Evolutionary conservation across 352 stramenopile species (phyloP).

Genomic region (Phytopythium mirpurense): DNA sequence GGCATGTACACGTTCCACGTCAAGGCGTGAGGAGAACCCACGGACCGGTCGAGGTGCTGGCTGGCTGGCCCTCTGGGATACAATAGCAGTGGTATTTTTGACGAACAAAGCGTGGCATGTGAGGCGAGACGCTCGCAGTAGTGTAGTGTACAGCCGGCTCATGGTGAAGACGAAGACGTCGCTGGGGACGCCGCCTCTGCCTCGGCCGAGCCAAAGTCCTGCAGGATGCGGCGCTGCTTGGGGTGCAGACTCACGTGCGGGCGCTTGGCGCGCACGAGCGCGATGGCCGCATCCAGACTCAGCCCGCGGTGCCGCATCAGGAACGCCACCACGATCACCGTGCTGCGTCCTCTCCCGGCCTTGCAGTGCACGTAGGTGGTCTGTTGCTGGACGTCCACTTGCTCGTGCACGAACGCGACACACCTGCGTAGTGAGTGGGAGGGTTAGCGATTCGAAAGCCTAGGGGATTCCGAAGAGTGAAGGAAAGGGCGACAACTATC

Average conservation of each 20-base stretch:
- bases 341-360: constrained; percentile 67
- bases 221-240: constrained; percentile 49
- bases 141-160: neutral
- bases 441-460: neutral
- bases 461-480: too few species aligned
- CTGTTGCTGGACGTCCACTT: constrained; percentile 39
- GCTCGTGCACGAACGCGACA: constrained; percentile 55
- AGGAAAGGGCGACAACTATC: too few species aligned
- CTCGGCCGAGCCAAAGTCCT: constrained; percentile 22
- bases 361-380: constrained; percentile 84
- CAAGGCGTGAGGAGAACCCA: constrained; percentile 28
- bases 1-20: constrained; percentile 47
- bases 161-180: constrained; percentile 2
- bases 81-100: constrained; percentile 1
- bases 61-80: too few species aligned
- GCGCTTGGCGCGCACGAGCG: constrained; percentile 45
- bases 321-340: constrained; percentile 68
- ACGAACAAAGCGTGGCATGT: too few species aligned
- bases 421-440: constrained; percentile 21
- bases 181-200: neutral
- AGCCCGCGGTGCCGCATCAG: constrained; percentile 55
- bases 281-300: constrained; percentile 48
- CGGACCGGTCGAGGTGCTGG: neutral
- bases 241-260: constrained; percentile 60
- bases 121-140: neutral